A percentile compares a stretch with the other conserved stretches of the same genome.
These are phyloP conservation scores for Petasospora rhodanensis DNA, from an alignment of 1,139 yeast genomes.

Conservation along the genomic window DNA sequence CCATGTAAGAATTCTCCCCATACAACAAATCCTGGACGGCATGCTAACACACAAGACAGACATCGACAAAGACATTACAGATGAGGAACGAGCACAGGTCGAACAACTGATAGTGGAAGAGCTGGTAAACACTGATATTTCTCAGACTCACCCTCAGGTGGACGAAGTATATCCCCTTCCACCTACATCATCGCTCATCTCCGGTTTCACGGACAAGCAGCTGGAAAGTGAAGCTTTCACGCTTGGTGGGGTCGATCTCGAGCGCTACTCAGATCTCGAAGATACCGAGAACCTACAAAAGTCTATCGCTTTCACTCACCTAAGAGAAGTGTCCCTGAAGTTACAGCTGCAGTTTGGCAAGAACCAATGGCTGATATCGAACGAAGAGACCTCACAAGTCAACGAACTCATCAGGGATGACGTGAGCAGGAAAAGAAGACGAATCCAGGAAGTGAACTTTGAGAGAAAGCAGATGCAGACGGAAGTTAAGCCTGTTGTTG, in stretches of 20 bases:
- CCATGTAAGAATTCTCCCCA: constrained; percentile 17
- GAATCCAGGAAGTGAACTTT: constrained; percentile 17
- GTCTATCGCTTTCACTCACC: constrained; percentile 18
- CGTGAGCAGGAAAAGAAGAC: constrained; percentile 12
- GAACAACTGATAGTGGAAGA: constrained; percentile 16
- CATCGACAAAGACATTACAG: constrained; percentile 21
- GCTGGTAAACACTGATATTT: constrained; percentile 3
- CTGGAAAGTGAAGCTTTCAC: constrained; percentile 13
- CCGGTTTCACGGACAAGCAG: constrained; percentile 2
- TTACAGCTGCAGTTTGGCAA: constrained; percentile 11
- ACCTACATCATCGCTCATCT: neutral
- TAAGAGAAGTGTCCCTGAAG: constrained; percentile 12
- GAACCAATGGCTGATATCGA: constrained; percentile 18
- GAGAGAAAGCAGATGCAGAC: constrained; percentile 13
- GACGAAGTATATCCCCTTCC: constrained; percentile 12
- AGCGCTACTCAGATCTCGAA: constrained; percentile 14
- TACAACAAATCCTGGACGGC: neutral
- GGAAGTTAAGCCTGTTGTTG: constrained; percentile 17
- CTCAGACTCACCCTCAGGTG: constrained; percentile 12
- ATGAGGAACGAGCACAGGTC: constrained; percentile 14
- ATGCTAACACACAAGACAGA: constrained; percentile 14
- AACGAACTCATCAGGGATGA: constrained; percentile 12
- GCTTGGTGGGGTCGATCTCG: constrained; percentile 21
- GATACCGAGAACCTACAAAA: constrained; percentile 14
- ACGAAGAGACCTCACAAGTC: constrained; percentile 11